Percentiles rank a stretch among this genome's conserved stretches.
Conservation (phyloP, 2,329 filamentous ascomycete species). For the Lecanosticta acicola region DNA sequence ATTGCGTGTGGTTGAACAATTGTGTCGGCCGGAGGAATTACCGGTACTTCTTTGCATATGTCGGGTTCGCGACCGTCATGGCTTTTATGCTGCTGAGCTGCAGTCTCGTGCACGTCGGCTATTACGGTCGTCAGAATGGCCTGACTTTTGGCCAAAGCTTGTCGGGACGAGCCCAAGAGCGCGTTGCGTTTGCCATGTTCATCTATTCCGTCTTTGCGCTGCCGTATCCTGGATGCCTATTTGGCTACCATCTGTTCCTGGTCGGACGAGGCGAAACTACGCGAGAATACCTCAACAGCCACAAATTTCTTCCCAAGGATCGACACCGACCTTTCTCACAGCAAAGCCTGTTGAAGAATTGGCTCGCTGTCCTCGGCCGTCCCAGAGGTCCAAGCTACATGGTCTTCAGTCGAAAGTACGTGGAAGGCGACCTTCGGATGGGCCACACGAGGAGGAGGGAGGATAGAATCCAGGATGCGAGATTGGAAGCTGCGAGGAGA, state of each 20-base stretch:
- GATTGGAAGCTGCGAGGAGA: constrained; percentile 36
- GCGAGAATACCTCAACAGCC: constrained; percentile 88
- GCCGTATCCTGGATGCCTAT: constrained; percentile 76
- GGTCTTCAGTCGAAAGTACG: constrained; percentile 71
- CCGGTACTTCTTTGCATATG: constrained; percentile 92
- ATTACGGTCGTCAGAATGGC: constrained; percentile 60
- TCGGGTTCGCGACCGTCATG: constrained; percentile 71
- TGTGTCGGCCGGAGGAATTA: constrained; percentile 96
- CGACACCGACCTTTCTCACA: constrained; percentile 85
- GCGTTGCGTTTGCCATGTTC: constrained; percentile 66
- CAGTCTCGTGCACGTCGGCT: constrained; percentile 72
- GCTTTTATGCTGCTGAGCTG: constrained; percentile 69
- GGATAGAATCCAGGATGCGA: constrained; percentile 10
- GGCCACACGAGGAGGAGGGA: constrained; percentile 39
- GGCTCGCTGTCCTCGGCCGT: constrained; percentile 71
- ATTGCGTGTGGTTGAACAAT: constrained; percentile 99
- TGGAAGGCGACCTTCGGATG: constrained; percentile 79
- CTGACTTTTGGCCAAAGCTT: constrained; percentile 64
- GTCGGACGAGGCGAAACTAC: constrained; percentile 91
- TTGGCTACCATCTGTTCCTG: constrained; percentile 85
- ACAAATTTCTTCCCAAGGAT: constrained; percentile 90
- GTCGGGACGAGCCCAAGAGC: constrained; percentile 22
- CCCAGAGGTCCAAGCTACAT: constrained; percentile 85
- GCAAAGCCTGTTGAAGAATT: constrained; percentile 68
- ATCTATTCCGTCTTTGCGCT: constrained; percentile 72